These are phyloP conservation scores for Phlegmacium glaucopus DNA, from an alignment of 768 basidiomycete genomes.

Conservation along the genomic window DNA sequence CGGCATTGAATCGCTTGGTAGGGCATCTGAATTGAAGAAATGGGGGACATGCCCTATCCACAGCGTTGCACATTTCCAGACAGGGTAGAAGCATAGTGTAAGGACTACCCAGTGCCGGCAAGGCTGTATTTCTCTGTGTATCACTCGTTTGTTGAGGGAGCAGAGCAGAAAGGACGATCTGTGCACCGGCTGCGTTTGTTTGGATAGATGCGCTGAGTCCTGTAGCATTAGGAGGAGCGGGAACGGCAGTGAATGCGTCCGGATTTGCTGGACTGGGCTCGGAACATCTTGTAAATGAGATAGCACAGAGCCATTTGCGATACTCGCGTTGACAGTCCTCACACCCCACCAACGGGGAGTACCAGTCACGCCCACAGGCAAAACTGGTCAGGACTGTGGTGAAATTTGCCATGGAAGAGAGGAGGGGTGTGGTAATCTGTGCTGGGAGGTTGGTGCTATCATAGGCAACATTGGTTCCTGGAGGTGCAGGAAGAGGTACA, in stretches of 20 bases:
- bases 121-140: conserved; percentile 40
- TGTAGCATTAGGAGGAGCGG: conserved; percentile 29
- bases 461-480: conserved; percentile 39
- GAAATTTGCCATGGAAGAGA: conserved; percentile 68
- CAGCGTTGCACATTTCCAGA: conserved; percentile 70
- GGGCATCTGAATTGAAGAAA: conserved; percentile 75
- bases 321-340: conserved; percentile 73
- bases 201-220: conserved; percentile 22
- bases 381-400: conserved; percentile 67
- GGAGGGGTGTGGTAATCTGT: conserved; percentile 45
- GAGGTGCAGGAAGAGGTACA: conserved; percentile 58
- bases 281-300: conserved; percentile 72
- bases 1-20: conserved; percentile 54
- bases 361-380: conserved; percentile 76
- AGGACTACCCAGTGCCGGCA: conserved; percentile 39
- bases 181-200: conserved; percentile 19
- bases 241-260: conserved; percentile 28
- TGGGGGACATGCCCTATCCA: conserved; percentile 74
- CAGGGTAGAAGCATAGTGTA: conserved; percentile 76
- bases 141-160: conserved; percentile 37
- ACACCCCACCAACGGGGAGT: conserved; percentile 77
- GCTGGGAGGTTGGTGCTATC: conserved; percentile 49
- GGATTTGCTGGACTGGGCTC: conserved; percentile 42
- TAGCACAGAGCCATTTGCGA: conserved; percentile 71
- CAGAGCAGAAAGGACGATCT: conserved; percentile 48